Evolutionary conservation across 192 early-diverging fungal species (phyloP).

Genomic region (Rhizophagus clarus): DNA sequence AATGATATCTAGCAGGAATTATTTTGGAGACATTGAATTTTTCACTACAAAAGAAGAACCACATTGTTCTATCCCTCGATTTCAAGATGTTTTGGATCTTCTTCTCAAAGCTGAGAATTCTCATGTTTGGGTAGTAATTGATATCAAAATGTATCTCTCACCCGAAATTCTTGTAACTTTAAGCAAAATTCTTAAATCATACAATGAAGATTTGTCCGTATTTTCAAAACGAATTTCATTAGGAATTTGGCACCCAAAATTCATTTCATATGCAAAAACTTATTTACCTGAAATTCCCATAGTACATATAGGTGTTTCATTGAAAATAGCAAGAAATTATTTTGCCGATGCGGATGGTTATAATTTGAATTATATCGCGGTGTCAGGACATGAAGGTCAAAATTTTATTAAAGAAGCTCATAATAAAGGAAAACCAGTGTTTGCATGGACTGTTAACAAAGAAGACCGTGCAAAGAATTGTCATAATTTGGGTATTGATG

Average conservation of each 20-base stretch:
- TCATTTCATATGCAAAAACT: conserved; percentile 45
- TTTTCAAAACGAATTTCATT: conserved; percentile 51
- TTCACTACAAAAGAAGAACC: conserved; percentile 48
- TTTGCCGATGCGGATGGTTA: conserved; percentile 50
- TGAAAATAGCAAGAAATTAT: conserved; percentile 42
- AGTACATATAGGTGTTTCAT: conserved; percentile 52
- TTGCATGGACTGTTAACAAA: conserved; percentile 58
- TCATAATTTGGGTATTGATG: conserved; percentile 51
- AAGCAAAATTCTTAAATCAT: conserved; percentile 29
- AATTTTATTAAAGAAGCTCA: conserved; percentile 55
- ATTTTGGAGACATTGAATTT: conserved; percentile 54
- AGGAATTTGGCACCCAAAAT: conserved; percentile 59
- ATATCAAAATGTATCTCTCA: conserved; percentile 54
- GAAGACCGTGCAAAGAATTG: conserved; percentile 40
- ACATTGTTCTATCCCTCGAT: conserved; percentile 48
- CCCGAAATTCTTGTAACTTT: conserved; percentile 30
- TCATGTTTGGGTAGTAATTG: conserved; percentile 54
- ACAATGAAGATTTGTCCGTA: conserved; percentile 26
- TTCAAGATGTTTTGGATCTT: conserved; percentile 51
- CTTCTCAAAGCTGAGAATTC: conserved; percentile 47
- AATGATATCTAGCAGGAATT: conserved; percentile 38
- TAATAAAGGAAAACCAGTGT: conserved; percentile 44
- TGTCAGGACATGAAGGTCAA: conserved; percentile 42
- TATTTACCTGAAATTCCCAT: conserved; percentile 47
- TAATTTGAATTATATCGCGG: conserved; percentile 45